Evolutionary conservation across 352 stramenopile genomes (phyloP), one percentile per base, ranked within the genome.

Genomic region (Plasmopara muralis): DNA sequence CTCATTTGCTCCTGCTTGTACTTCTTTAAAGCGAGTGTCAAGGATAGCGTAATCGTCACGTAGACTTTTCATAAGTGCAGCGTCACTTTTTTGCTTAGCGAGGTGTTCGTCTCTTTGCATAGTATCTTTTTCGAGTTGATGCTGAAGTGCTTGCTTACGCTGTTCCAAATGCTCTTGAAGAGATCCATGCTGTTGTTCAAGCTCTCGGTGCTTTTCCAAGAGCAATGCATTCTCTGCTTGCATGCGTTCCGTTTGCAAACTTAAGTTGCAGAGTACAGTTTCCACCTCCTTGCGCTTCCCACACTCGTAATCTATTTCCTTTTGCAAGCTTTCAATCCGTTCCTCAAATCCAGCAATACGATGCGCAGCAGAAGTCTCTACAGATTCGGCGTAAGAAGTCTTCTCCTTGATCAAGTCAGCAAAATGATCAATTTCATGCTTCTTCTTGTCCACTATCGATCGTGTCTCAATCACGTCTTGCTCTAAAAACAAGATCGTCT

Each of bases 241-340:
- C 31, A 77, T 56, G n/a, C 52, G 45, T 33, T 68, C 61, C 31
- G 78, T 39, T 42, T 79, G 61, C 44, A 50, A 53, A 43, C 85
- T 62, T n/a, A 78, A 30, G 12, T 51, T 53, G 15, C 62, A 62
- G 6, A 64, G 53, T 10, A 56, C 47, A 9, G 41, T 66, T 38
- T 89, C 74, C 9, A 68, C 37, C 40, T 79, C 71, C 52, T 77
- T 77, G 45, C 72, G 70, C 50, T 80, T 80, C 12, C 79, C 63
- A 8, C 62, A 61, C 50, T 88, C 77, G 13, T 53, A 34, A 4
- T 46, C 52, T 37, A 74, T 53, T 4, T 64, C 56, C 18, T 78
- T 73, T 54, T 87, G 60, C 14, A 67, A 20, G 5, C 14, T 16
- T 16, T 67, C 49, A 40, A 67, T 47, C 1, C 40, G 41, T 53